These are phyloP conservation scores for Trichoderma atroviride DNA, from an alignment of 2,329 filamentous ascomycete genomes.

Conservation along the genomic window DNA sequence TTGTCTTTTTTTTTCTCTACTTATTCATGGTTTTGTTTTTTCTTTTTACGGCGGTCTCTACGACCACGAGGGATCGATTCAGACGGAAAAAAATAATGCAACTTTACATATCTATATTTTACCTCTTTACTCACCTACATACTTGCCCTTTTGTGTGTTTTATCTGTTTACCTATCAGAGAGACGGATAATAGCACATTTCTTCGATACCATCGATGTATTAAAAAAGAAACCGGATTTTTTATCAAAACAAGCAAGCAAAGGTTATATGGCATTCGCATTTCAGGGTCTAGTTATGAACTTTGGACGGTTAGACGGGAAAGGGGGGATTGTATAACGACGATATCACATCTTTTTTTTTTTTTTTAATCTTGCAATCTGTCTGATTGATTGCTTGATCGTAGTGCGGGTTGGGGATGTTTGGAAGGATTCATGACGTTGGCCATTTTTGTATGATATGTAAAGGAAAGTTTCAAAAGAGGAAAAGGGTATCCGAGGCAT, in stretches of 20 bases:
- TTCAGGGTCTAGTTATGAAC: background rate
- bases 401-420: background rate
- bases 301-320: background rate
- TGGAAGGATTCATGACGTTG: background rate
- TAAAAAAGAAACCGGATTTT: background rate
- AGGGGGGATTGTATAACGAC: background rate
- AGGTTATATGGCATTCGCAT: background rate
- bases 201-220: background rate
- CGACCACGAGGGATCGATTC: slow-evolving; percentile 9
- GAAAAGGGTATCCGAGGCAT: too few relatives aligned
- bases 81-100: slow-evolving; percentile 4
- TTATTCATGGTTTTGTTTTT: slow-evolving; percentile 1
- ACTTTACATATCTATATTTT: background rate
- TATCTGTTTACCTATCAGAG: background rate
- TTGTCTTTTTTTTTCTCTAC: slow-evolving; percentile 10
- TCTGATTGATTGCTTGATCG: background rate
- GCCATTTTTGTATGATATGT: slow-evolving; percentile 19
- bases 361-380: background rate
- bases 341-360: too few relatives aligned
- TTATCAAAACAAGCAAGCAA: background rate
- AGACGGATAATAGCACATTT: background rate
- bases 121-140: background rate
- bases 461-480: background rate
- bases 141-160: background rate
- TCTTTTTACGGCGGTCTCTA: background rate